Base-by-base conservation (phyloP, 805 yeast species). In the Kluyveromyces lactis region DNA sequence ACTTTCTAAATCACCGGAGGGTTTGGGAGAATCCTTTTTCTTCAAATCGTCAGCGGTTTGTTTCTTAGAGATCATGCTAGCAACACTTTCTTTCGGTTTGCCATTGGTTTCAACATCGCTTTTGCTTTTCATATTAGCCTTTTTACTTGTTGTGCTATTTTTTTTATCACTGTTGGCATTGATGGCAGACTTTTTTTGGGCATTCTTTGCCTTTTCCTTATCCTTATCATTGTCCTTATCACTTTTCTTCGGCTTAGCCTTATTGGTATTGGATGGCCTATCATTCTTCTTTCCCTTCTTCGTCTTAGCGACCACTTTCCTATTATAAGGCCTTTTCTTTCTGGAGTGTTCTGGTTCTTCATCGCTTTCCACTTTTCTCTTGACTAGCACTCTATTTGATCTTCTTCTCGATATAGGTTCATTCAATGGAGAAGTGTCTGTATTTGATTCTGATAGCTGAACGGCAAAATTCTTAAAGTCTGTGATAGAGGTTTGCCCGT, bases 401-500 rank as follows among this genome's bases (percentile, higher is more conserved):
- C 42, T 31, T 16, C 45, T 38, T 16, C 45, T 38, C 16, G 28
- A 18, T 15, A 26, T 18, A 13, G 34, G 19, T 9, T 33, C 38
- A n/a, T 26, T 28, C 24, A 24, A n/a, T 18, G 16, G 12, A 27
- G 33, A 41, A 24, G 31, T 41, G 18, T 44, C 42, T 28, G 36
- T 36, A 18, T 48, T 41, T n/a, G 40, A 24, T 19, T 42, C 44
- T 3, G 42, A 32, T 12, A 38, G 18, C 3, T 52, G 49, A n/a
- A 47, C 44, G 32, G 45, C 49, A 12, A 56, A 47, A 36, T 46
- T 45, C 24, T 51, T 49, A 37, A 54, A 58, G 40, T 58, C 63
- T 26, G 47, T 51, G 38, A 58, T 52, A 1, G 58, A 53, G 47
- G 49, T 41, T 39, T 58, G 62, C 5, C 50, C 54, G 28, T 35